Percentiles rank a stretch among this genome's conserved stretches.
These are phyloP conservation scores for Cladosporium sp. DNA, from an alignment of 2,329 filamentous ascomycete genomes.

Conservation along the genomic window DNA sequence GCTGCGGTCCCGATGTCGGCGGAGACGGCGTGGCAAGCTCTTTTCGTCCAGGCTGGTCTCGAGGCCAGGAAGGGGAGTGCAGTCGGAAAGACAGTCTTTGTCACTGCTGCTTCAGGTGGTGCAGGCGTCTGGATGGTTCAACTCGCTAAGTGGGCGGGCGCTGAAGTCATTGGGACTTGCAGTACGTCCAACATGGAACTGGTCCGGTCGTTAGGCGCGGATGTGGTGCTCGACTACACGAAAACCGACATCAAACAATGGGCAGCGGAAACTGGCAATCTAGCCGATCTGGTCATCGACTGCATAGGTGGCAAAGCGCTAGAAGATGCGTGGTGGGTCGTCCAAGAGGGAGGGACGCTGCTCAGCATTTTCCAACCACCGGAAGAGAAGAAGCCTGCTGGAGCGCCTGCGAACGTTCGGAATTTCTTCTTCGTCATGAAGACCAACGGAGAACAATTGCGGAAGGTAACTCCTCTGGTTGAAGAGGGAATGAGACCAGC, in stretches of 20 bases:
- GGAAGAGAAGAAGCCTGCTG: background rate
- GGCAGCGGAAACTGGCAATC: background rate
- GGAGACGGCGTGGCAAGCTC: constrained; percentile 1
- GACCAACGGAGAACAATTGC: background rate
- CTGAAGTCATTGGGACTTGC: background rate
- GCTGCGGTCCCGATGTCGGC: background rate
- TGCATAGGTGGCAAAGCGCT: background rate
- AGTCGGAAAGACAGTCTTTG: background rate
- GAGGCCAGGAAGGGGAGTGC: background rate
- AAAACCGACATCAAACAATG: background rate
- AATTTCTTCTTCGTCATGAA: background rate
- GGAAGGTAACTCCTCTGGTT: background rate
- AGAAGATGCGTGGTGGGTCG: background rate
- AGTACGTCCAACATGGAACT: background rate
- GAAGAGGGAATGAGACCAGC: background rate
- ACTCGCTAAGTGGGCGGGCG: background rate
- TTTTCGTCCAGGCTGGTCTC: background rate
- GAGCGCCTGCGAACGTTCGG: background rate
- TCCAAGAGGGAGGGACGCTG: background rate
- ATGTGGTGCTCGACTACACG: background rate
- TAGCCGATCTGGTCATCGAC: background rate
- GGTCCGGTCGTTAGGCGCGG: background rate
- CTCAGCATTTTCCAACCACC: background rate
- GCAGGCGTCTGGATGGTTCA: background rate
- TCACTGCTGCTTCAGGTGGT: background rate